These are phyloP conservation scores for Penicillium daleae DNA, from an alignment of 495 filamentous ascomycete genomes.

Conservation along the genomic window DNA sequence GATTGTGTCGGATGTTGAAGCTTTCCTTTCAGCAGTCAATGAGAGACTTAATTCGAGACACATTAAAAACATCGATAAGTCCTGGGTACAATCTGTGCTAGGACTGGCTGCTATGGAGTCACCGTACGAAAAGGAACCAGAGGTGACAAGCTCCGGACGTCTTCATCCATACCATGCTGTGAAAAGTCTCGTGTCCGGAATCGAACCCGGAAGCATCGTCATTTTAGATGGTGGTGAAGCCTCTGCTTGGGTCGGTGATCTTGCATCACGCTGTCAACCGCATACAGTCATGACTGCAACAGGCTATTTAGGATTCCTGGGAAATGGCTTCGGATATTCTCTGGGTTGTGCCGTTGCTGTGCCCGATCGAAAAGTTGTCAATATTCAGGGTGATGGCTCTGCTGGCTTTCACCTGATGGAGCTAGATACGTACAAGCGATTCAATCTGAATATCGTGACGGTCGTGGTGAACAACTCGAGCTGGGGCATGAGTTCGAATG, in stretches of 20 bases:
- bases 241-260: conserved; percentile 24
- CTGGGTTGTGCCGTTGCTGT: conserved; percentile 31
- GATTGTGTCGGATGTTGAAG: conserved; percentile 28
- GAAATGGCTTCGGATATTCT: conserved; percentile 34
- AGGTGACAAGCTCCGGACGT: conserved; percentile 17
- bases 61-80: conserved; percentile 12
- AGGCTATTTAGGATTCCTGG: conserved; percentile 30
- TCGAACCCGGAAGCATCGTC: conserved; percentile 33
- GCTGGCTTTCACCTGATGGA: conserved; percentile 38
- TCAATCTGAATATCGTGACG: conserved; percentile 31
- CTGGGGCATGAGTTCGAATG: conserved; percentile 38
- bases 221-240: conserved; percentile 34
- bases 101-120: conserved; percentile 16
- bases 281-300: conserved; percentile 27
- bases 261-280: conserved; percentile 15
- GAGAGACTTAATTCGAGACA: conserved; percentile 3
- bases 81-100: conserved; percentile 25
- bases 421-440: conserved; percentile 33
- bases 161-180: conserved; percentile 36
- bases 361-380: conserved; percentile 28
- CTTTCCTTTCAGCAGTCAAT: conserved; percentile 25
- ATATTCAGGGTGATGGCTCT: conserved; percentile 34
- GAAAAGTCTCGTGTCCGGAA: conserved; percentile 23
- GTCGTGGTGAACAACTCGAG: conserved; percentile 34
- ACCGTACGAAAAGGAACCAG: conserved; percentile 26